phyloP scores from a whole-genome alignment of 108 stramenopile species.

The Cyclotella atomus region DNA sequence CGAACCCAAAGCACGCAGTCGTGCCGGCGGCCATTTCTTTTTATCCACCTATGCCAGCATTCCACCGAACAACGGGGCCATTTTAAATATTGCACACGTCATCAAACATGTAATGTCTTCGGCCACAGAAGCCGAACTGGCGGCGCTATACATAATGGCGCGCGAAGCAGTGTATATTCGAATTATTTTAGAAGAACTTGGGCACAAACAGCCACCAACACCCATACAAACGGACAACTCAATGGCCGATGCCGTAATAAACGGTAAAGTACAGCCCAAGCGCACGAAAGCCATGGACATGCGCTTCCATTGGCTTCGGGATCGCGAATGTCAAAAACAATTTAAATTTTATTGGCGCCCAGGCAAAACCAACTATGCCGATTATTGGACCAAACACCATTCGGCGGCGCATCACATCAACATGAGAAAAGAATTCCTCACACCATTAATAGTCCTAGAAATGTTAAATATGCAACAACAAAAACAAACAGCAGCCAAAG shows the following conservation, averaged over 20 bases:
- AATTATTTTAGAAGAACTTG: neutral
- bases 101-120: neutral
- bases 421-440: too few species aligned
- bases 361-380: too few species aligned
- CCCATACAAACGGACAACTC: neutral
- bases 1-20: neutral
- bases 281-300: neutral
- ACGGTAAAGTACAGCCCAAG: neutral
- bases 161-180: neutral
- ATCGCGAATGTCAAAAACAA: too few species aligned
- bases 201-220: neutral
- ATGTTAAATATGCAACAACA: too few species aligned
- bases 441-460: too few species aligned
- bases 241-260: neutral
- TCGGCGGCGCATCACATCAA: too few species aligned
- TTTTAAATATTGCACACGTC: neutral
- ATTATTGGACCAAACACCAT: too few species aligned
- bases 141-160: neutral
- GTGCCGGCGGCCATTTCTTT: neutral
- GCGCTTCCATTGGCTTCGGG: too few species aligned
- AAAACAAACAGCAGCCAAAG: too few species aligned
- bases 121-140: neutral
- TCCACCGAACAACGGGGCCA: neutral
- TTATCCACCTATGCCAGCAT: neutral
- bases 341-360: too few species aligned